Base-by-base conservation (phyloP, 495 filamentous ascomycete species). In the Chlorociboria aeruginascens region DNA sequence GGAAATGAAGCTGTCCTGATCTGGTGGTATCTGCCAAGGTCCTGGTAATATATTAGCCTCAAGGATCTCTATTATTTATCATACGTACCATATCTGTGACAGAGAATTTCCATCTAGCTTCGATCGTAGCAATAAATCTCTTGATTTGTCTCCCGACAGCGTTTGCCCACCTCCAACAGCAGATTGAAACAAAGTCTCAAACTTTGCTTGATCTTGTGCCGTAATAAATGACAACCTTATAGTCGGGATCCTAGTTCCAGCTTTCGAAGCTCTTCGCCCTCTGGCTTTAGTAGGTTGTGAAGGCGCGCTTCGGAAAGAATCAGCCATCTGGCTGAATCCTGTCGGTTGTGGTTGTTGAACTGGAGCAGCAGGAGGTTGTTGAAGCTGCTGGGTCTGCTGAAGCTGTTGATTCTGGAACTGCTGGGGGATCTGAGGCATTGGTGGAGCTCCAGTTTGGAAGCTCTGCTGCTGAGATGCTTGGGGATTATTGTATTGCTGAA, bases 171-270 rank as follows among this genome's bases (percentile, higher is more conserved):
- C 83, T 9, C 88, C 87, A 32, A 89, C 88, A 8, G 93, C 93
- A 41, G 87, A 90, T 67, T 93, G 96, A 69, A 99, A 99, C 8
- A 99, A 70, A 51, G 94, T 89, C 71, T 99, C 93, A 58, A 99
- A 99, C 65, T 92, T 95, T 48, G 90, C 83, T 62, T 99, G 93
- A 58, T 99, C 93, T 53, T 84, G 80, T 17, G 85, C 88, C 1
- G 93, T 96, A 47, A 99, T 89, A 57, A 97, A 99, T 6, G 88
- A 94, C 38, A 99, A 69, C 40, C 93, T 73, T 46, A 96, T 92
- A 59, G 85, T 97, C n/a, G 93, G 93, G 42, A 99, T 95, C 66
- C 81, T 89, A 28, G 68, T 71, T 6, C 54, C 50, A 16, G 72
- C 64, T 34, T 54, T 60, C 17, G 53, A 56, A 14, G 72, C 50